phyloP scores from a whole-genome alignment of 441 rosid genomes.

The Adansonia rubrostipa region DNA sequence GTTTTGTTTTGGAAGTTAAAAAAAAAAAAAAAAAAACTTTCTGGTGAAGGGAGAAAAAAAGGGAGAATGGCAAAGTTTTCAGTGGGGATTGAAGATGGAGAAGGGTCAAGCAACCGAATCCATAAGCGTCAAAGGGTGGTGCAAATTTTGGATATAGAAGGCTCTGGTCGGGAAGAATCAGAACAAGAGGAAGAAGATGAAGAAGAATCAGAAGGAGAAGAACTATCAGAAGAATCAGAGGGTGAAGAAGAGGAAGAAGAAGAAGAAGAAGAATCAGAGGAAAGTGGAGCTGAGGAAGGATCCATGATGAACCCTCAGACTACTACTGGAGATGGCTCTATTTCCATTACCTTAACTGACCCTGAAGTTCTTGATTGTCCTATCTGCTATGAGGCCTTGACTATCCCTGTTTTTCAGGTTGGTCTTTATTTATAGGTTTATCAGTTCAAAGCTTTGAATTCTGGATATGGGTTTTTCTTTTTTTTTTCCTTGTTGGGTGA shows the following conservation, averaged over 20 bases:
- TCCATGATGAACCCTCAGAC: background rate
- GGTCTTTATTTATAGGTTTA: background rate
- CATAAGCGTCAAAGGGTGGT: background rate
- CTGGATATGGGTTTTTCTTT: background rate
- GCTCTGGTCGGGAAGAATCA: background rate
- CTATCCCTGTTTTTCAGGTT: slow-evolving; percentile 43
- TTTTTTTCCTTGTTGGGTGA: background rate
- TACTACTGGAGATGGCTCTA: background rate
- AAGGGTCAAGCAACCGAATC: slow-evolving; percentile 20
- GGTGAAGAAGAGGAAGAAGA: background rate
- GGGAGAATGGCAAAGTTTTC: slow-evolving; percentile 18
- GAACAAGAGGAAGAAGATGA: background rate
- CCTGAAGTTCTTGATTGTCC: slow-evolving; percentile 44
- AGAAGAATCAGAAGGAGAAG: background rate
- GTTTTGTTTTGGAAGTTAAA: background rate
- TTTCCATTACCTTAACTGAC: slow-evolving; percentile 37
- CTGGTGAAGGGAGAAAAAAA: background rate
- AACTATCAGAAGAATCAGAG: too few species aligned
- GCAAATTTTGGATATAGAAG: too few species aligned
- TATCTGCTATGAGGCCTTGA: slow-evolving; percentile 39
- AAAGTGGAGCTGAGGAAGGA: background rate
- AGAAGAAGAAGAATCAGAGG: background rate
- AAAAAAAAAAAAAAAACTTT: background rate
- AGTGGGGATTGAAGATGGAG: slow-evolving; percentile 9
- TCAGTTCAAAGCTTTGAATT: background rate